Percentiles rank a stretch among this genome's conserved stretches.
These are phyloP conservation scores for Irineochytrium annulatum DNA, from an alignment of 192 early-diverging fungal species.

Conservation along the genomic window DNA sequence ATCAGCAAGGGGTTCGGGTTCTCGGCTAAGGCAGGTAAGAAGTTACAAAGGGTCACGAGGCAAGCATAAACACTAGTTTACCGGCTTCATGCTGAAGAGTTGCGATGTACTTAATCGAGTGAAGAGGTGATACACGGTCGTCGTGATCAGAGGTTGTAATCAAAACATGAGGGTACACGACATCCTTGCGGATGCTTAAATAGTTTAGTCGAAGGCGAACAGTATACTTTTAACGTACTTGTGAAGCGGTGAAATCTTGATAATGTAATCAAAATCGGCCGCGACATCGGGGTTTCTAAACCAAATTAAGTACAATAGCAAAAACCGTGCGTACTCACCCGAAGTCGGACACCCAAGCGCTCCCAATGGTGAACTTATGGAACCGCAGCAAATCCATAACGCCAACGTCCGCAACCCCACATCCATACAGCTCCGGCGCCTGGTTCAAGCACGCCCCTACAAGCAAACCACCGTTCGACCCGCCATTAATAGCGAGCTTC, in stretches of 20 bases:
- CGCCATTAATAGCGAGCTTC: constrained; percentile 60
- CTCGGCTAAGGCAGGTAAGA: too few species aligned
- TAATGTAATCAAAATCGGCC: constrained; percentile 12
- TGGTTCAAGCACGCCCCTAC: constrained; percentile 70
- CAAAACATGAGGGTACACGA: constrained; percentile 56
- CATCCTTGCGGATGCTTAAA: constrained; percentile 36
- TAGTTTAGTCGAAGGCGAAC: too few species aligned
- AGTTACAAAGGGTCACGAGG: too few species aligned
- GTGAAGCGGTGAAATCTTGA: constrained; percentile 59
- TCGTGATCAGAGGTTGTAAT: constrained; percentile 67
- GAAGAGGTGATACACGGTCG: constrained; percentile 62
- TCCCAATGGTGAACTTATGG: constrained; percentile 77
- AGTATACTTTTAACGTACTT: too few species aligned
- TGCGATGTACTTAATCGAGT: constrained; percentile 64
- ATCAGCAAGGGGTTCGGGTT: constrained; percentile 57
- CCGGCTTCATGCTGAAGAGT: constrained; percentile 59
- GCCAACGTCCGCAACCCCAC: constrained; percentile 61
- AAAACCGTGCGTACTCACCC: constrained; percentile 28
- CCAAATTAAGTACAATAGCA: constrained; percentile 6
- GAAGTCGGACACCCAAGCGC: constrained; percentile 65
- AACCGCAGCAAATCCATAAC: constrained; percentile 71
- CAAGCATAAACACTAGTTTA: too few species aligned
- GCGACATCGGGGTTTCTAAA: constrained; percentile 9
- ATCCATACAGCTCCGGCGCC: constrained; percentile 69
- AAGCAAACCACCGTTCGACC: constrained; percentile 69